phyloP scores from a whole-genome alignment of 495 filamentous ascomycete species.

The Penicillium ochrochloron region DNA sequence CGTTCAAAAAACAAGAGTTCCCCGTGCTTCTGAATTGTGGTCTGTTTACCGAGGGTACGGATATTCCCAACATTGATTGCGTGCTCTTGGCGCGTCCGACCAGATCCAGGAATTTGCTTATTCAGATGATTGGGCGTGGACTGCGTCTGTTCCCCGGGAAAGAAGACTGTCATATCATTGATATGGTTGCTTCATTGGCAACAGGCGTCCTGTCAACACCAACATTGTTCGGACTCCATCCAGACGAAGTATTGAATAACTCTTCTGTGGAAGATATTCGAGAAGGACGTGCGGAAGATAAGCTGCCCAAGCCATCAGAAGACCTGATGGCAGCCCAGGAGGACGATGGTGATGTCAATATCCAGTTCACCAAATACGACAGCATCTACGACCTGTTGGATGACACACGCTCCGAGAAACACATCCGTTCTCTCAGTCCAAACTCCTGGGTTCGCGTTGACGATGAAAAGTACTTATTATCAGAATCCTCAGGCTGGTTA shows the following conservation, averaged over 20 bases:
- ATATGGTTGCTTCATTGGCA: constrained; percentile 86
- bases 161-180: constrained; percentile 89
- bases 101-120: constrained; percentile 82
- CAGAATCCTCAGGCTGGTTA: constrained; percentile 52
- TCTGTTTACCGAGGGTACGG: constrained; percentile 95
- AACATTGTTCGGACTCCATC: constrained; percentile 92
- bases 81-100: constrained; percentile 89
- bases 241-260: constrained; percentile 73
- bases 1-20: constrained; percentile 76
- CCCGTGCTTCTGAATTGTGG: constrained; percentile 94
- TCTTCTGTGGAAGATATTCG: constrained; percentile 61
- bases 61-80: constrained; percentile 97
- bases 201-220: constrained; percentile 87
- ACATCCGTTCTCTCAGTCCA: constrained; percentile 75
- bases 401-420: constrained; percentile 75
- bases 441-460: constrained; percentile 81
- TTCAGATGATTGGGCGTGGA: constrained; percentile 97
- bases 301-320: neutral
- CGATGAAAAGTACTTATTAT: constrained; percentile 67
- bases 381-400: constrained; percentile 83
- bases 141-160: constrained; percentile 83
- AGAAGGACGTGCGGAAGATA: constrained; percentile 31
- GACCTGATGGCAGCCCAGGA: constrained; percentile 11
- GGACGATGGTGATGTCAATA: constrained; percentile 39
- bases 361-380: constrained; percentile 83